These are phyloP conservation scores for Priceomyces medius DNA, from an alignment of 805 yeast species.

Conservation along the genomic window DNA sequence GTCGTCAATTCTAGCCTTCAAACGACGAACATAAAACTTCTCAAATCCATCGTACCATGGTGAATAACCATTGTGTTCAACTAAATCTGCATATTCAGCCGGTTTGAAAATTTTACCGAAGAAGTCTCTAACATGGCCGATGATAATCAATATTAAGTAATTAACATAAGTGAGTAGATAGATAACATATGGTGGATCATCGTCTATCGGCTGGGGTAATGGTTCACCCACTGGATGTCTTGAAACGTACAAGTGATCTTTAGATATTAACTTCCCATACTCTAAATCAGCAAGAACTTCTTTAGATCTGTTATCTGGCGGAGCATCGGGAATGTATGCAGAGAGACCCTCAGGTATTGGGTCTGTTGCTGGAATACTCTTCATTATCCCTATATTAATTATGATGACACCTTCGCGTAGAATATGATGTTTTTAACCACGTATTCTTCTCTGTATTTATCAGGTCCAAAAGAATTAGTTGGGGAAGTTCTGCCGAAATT, in stretches of 20 bases:
- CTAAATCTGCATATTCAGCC: slow-evolving; percentile 59
- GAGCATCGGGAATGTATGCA: slow-evolving; percentile 37
- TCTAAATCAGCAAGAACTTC: slow-evolving; percentile 53
- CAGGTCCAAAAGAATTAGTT: too few species aligned
- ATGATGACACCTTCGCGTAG: too few species aligned
- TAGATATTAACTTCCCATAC: slow-evolving; percentile 67
- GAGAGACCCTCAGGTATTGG: slow-evolving; percentile 9
- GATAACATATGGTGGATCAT: slow-evolving; percentile 83
- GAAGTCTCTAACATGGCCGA: slow-evolving; percentile 90
- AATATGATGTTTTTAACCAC: too few species aligned
- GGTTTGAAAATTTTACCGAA: slow-evolving; percentile 75
- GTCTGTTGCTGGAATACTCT: background rate
- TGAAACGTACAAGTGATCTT: slow-evolving; percentile 64
- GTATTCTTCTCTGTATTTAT: too few species aligned
- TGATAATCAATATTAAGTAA: slow-evolving; percentile 77
- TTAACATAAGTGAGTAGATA: slow-evolving; percentile 80
- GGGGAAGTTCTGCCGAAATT: too few species aligned
- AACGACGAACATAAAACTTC: slow-evolving; percentile 86
- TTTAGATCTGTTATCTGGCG: slow-evolving; percentile 31
- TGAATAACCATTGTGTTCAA: slow-evolving; percentile 86
- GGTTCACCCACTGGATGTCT: slow-evolving; percentile 57
- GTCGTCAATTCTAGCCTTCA: slow-evolving; percentile 88
- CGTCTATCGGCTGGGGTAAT: slow-evolving; percentile 62
- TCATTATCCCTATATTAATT: slow-evolving; percentile 1
- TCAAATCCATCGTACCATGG: slow-evolving; percentile 96